Evolutionary conservation across 2,329 filamentous ascomycete species (phyloP).

Genomic region (Hypocreales sp.): DNA sequence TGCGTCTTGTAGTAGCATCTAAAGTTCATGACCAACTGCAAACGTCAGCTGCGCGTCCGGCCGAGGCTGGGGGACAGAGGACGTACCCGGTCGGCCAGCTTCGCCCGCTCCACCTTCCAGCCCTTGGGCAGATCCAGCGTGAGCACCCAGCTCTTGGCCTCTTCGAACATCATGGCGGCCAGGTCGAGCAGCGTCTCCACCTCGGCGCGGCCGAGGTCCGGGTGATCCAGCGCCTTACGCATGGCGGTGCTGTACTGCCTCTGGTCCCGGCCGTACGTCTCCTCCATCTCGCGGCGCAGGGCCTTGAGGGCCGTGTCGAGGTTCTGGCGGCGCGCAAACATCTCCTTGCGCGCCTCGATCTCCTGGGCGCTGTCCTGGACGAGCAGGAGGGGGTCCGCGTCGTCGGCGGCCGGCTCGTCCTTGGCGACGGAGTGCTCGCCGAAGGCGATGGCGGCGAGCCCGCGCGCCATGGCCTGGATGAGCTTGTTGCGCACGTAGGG

Average conservation of each 20-base stretch:
- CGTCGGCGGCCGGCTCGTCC: slow-evolving; percentile 19
- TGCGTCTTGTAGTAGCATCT: slow-evolving; percentile 21
- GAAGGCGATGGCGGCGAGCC: slow-evolving; percentile 47
- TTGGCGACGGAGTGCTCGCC: slow-evolving; percentile 36
- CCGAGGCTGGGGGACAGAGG: not conserved
- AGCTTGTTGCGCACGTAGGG: slow-evolving; percentile 46
- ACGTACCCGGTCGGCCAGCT: slow-evolving; percentile 20
- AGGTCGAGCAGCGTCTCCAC: slow-evolving; percentile 25
- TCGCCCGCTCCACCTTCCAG: slow-evolving; percentile 22
- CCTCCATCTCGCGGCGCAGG: slow-evolving; percentile 26
- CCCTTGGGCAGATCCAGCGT: slow-evolving; percentile 24
- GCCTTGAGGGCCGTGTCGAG: slow-evolving; percentile 36
- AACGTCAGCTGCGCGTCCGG: no score
- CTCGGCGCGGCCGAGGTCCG: slow-evolving; percentile 22
- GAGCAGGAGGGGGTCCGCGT: slow-evolving; percentile 22
- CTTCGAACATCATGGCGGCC: slow-evolving; percentile 31
- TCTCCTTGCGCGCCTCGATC: slow-evolving; percentile 43
- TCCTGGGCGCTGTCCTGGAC: slow-evolving; percentile 27
- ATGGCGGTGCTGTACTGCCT: slow-evolving; percentile 24
- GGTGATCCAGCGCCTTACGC: slow-evolving; percentile 25
- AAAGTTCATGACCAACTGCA: slow-evolving; percentile 21
- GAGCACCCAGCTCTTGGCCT: slow-evolving; percentile 24
- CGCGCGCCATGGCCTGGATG: slow-evolving; percentile 41
- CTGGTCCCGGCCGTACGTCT: slow-evolving; percentile 21
- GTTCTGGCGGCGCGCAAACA: slow-evolving; percentile 51